Percentiles rank a stretch among this genome's conserved stretches.
Conservation (phyloP, 306 rosid species). For the Betula pendula region DNA sequence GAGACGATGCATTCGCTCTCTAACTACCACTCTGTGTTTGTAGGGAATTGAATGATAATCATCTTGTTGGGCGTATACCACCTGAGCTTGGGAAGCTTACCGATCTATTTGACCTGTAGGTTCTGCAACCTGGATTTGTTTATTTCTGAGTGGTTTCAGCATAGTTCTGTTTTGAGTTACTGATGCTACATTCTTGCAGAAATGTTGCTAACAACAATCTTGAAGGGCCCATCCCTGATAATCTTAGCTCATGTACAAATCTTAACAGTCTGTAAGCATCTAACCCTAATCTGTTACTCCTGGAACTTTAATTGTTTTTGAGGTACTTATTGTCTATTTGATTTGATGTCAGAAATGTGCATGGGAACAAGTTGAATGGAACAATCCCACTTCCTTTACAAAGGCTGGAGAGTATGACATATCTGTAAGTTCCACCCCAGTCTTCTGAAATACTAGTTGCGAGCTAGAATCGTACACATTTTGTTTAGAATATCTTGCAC, state of each 20-base stretch:
- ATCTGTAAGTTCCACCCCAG: slow-evolving; percentile 59
- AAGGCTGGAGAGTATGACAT: slow-evolving; percentile 94
- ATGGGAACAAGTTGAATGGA: slow-evolving; percentile 88
- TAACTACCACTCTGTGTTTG: slow-evolving; percentile 3
- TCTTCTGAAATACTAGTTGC: not conserved
- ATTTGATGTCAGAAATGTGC: slow-evolving; percentile 53
- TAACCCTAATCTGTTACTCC: slow-evolving; percentile 13
- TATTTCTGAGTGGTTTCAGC: not conserved
- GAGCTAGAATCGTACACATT: not conserved
- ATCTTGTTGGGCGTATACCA: slow-evolving; percentile 76
- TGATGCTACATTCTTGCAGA: slow-evolving; percentile 40
- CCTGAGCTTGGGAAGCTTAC: slow-evolving; percentile 97
- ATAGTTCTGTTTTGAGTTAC: slow-evolving; percentile 9
- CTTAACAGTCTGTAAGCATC: slow-evolving; percentile 89
- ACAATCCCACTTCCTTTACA: slow-evolving; percentile 68
- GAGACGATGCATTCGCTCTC: no score
- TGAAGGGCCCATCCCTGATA: slow-evolving; percentile 77
- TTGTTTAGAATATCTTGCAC: not conserved
- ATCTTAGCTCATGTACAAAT: slow-evolving; percentile 84
- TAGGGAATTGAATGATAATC: slow-evolving; percentile 87
- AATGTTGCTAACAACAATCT: slow-evolving; percentile 88
- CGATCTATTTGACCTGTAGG: slow-evolving; percentile 84
- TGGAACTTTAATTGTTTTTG: not conserved
- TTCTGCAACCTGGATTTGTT: slow-evolving; percentile 21
- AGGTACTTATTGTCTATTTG: slow-evolving; percentile 9